Evolutionary conservation across 768 basidiomycete genomes (phyloP), one percentile per base, ranked within the genome.

Genomic region (Russula brevipes): DNA sequence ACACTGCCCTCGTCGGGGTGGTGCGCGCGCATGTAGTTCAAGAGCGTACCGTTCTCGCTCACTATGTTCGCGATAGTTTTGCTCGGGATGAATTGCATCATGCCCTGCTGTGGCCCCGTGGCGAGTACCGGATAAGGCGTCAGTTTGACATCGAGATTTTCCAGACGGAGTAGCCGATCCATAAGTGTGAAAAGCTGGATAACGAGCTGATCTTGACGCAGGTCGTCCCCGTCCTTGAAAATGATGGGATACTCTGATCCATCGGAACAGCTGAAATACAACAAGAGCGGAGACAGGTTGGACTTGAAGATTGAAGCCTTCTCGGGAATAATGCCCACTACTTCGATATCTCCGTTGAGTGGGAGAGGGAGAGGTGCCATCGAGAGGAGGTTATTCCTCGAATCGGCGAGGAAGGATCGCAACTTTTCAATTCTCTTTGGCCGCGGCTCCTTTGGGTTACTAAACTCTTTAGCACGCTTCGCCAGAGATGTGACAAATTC

Each of bases 161-260:
- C 97, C 75, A 95, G 96, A 61, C 94, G 79, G 64, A 98, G 76
- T 31, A 99, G 75, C 53, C 90, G 82, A 72, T 99, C 94, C 97
- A 99, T 99, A 33, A 99, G 84, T 16, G 94, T 97, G 74, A 99
- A 95, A n/a, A 98, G 80, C 74, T 99, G 97, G 54, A 98, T 89
- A 33, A 98, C 95, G 41, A 99, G 84, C 73, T 99, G 97, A 72
- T 99, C 97, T 74, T 99, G 97, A 24, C 97, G 87, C 81, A 98
- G 88, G 72, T 99, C 97, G 72, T 98, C 97, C 14, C 97, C 97
- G 68, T 98, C 95, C 75, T 98, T 99, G 82, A 98, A 98, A 64
- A 99, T 98, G 56, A 98, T 83, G 0, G 95, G 91, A 73, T 89
- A 98, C 71, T 94, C 91, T 16, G 85, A 82, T 10, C 90, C 87